A percentile compares a stretch with the other conserved stretches of the same genome.
phyloP scores from a whole-genome alignment of 2,329 filamentous ascomycete species.

The Pseudogymnoascus sp. region DNA sequence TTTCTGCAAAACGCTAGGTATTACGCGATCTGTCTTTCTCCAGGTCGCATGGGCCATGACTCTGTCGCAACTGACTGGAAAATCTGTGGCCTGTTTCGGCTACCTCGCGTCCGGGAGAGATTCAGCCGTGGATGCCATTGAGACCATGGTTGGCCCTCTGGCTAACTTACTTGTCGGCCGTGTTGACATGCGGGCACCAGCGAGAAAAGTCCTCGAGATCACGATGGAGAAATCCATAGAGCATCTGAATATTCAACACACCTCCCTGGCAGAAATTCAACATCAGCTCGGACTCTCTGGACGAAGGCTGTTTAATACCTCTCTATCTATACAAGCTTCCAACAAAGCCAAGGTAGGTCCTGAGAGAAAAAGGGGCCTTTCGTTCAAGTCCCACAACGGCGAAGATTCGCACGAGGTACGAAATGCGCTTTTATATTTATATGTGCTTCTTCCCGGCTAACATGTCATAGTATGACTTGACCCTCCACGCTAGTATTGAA shows the following conservation, averaged over 20 bases:
- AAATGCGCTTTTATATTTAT: neutral
- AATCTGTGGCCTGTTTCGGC: conserved; percentile 34
- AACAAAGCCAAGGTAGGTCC: neutral
- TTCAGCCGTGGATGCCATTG: conserved; percentile 37
- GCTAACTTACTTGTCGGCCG: conserved; percentile 34
- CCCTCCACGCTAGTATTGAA: conserved; percentile 4
- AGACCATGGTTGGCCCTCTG: conserved; percentile 41
- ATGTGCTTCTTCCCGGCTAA: neutral
- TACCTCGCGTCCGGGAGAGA: conserved; percentile 37
- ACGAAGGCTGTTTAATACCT: conserved; percentile 21
- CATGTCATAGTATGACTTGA: conserved; percentile 8
- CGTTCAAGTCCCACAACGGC: neutral
- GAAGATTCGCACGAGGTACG: conserved; percentile 9
- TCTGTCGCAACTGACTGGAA: conserved; percentile 28
- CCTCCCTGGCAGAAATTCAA: conserved; percentile 38
- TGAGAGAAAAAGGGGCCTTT: neutral
- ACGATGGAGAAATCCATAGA: conserved; percentile 21
- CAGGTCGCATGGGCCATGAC: conserved; percentile 47
- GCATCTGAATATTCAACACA: conserved; percentile 29
- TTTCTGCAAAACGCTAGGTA: conserved; percentile 30
- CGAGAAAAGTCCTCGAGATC: neutral
- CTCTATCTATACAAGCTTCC: conserved; percentile 15
- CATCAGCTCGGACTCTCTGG: conserved; percentile 16
- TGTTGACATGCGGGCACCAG: conserved; percentile 14
- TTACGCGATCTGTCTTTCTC: conserved; percentile 40